Conservation (phyloP, 805 yeast species). For the Candida gorgasii region DNA sequence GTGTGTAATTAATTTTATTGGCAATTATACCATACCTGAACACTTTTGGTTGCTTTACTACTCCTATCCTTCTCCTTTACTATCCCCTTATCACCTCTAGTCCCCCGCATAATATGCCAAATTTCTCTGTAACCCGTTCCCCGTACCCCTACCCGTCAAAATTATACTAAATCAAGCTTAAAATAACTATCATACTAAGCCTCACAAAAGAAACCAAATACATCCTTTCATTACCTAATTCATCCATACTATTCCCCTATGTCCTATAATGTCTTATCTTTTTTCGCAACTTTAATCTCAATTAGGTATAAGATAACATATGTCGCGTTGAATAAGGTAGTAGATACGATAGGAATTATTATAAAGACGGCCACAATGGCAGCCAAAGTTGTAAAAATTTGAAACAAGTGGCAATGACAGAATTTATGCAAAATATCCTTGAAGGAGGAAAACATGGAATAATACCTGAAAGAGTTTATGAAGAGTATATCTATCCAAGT, state of each 20-base stretch:
- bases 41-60: too few species aligned
- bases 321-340: neutral
- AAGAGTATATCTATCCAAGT: constrained; percentile 31
- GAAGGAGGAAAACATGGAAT: constrained; percentile 24
- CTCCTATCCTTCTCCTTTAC: too few species aligned
- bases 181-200: too few species aligned
- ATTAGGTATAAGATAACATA: constrained; percentile 2
- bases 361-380: neutral
- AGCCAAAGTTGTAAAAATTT: neutral
- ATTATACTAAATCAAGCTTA: too few species aligned
- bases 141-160: too few species aligned
- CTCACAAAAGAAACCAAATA: too few species aligned
- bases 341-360: too few species aligned
- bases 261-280: constrained; percentile 1
- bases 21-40: too few species aligned
- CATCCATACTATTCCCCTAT: neutral
- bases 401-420: neutral
- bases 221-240: neutral
- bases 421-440: neutral
- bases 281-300: constrained; percentile 3
- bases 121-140: too few species aligned
- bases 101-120: too few species aligned
- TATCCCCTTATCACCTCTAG: too few species aligned
- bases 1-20: too few species aligned
- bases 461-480: constrained; percentile 33